Base-by-base conservation (phyloP, 768 basidiomycete genomes). In the Cytidiella melzeri region DNA sequence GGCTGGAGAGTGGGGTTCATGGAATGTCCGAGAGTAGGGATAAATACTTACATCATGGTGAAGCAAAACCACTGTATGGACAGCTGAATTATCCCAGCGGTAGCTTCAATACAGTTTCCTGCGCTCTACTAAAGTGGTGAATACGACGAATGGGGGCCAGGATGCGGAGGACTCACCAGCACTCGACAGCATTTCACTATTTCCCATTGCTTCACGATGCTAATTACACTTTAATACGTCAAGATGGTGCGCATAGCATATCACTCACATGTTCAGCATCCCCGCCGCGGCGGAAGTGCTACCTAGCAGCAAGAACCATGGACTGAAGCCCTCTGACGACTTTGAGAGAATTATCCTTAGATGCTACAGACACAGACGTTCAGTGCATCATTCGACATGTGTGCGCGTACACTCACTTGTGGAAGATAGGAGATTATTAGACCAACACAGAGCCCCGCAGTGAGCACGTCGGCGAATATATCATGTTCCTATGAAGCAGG, bases 301-400 rank as follows among this genome's bases (percentile, higher is more conserved):
- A 5, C 96, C 96, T 0, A 98, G 79, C 5, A 97, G 72, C 27
- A 98, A 70, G 61, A 89, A 98, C 78, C 87, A 84, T 15, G 94
- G 92, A 53, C 88, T 93, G 55, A 98, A 82, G 0, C 96, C 96
- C 56, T 94, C 84, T 0, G 87, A 92, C 0, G 92, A 85, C 34
- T 80, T 75, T 20, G 81, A 74, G 43, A 72, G 63, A 58, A 96
- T 86, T 56, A 96, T 96, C 5, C 92, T 77, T 46, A 81, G 68
- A 58, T 91, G 90, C 85, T 92, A 30, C 49, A 27, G 25, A 30
- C 28, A n/a, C 7, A 34, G 15, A 34, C 15, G 9, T 7, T 34
- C 15, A 34, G 15, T 34, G 15, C 30, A 15, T 7, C 30, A 34
- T 15, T 15, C 30, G 15, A 34, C 15, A 15, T 7, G 7, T 34